A percentile compares a stretch with the other conserved stretches of the same genome.
These are phyloP conservation scores for Pythium monospermum DNA, from an alignment of 352 stramenopile species.

Conservation along the genomic window DNA sequence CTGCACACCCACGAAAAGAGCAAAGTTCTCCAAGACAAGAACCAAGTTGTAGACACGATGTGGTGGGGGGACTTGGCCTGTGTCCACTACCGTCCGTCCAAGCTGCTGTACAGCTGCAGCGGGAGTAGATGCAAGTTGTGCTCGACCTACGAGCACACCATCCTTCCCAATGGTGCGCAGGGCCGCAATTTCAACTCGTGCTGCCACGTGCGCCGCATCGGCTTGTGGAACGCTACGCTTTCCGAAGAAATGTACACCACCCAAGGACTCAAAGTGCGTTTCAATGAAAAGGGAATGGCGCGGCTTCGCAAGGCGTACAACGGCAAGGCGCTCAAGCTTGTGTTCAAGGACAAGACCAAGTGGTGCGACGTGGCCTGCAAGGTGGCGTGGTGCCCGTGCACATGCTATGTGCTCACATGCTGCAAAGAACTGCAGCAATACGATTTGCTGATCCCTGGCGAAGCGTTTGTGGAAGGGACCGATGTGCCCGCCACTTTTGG, in stretches of 20 bases:
- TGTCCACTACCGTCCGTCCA: too few relatives aligned
- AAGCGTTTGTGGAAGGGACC: conserved; percentile 4
- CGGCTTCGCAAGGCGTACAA: conserved; percentile 6
- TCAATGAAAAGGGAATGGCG: conserved; percentile 4
- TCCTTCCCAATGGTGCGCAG: not conserved
- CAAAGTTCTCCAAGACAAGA: too few relatives aligned
- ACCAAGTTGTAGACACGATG: too few relatives aligned
- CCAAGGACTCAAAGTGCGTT: conserved; percentile 1
- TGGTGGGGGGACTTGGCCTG: too few relatives aligned
- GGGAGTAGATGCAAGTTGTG: not conserved
- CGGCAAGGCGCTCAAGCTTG: not conserved
- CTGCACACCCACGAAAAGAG: too few relatives aligned
- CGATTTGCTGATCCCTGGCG: conserved; percentile 4
- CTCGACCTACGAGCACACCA: not conserved
- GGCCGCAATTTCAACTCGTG: not conserved
- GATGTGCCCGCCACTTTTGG: not conserved
- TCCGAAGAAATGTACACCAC: conserved; percentile 7
- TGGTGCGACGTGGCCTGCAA: conserved; percentile 8
- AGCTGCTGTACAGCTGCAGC: not conserved
- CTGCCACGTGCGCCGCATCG: not conserved
- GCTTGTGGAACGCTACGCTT: not conserved
- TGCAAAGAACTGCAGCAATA: conserved; percentile 1
- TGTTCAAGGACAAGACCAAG: conserved; percentile 5
- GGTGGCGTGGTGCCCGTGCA: conserved; percentile 8
- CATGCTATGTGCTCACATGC: conserved; percentile 2